Evolutionary conservation across 495 filamentous ascomycete species (phyloP), one percentile per base, ranked within the genome.

Genomic region (Aspergillus carlsbadensis): DNA sequence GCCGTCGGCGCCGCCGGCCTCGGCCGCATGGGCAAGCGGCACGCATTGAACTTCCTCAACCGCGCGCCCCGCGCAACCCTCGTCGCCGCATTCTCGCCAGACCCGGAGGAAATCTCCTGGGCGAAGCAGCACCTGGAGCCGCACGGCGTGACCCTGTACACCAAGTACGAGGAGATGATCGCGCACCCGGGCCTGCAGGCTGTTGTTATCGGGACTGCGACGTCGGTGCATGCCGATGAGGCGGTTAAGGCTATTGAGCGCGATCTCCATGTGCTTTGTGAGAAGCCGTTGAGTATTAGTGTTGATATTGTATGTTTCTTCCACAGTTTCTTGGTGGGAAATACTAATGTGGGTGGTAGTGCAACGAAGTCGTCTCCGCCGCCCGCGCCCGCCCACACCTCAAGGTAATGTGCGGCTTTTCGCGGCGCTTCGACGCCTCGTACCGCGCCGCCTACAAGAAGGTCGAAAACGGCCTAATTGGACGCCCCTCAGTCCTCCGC

Each of bases 321-420:
- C n/a, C 47, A 4, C 43, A 2, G 29, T 10, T 20, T 24, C 18
- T 26, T 13, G 6, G 22, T 24, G 6, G 6, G n/a, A 2, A 15
- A 39, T 13, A n/a, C 36, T 39, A 39, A 46, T 13, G 3, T 31
- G n/a, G n/a, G n/a, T n/a, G n/a, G n/a, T 20, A 82, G 80, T 81
- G 78, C 41, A 77, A 77, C 67, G 65, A 60, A 4, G 81, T 85
- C 44, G 63, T 83, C 55, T 69, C 75, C 40, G 78, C 74, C 7
- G 81, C 82, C 10, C 54, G 58, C 36, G 67, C 66, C 24, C 77
- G 74, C 22, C 80, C 79, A 5, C 69, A 80, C 57, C 70, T 82
- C 13, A 83, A 84, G 62, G 77, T 83, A 31, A 81, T 84, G 78
- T 82, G 80, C 57, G 81, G 80, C 5, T 84, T 83, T 71, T 82